These are phyloP conservation scores for Euptelea pleiosperma DNA, from an alignment of 164 flowering plant genomes.

Conservation along the genomic window DNA sequence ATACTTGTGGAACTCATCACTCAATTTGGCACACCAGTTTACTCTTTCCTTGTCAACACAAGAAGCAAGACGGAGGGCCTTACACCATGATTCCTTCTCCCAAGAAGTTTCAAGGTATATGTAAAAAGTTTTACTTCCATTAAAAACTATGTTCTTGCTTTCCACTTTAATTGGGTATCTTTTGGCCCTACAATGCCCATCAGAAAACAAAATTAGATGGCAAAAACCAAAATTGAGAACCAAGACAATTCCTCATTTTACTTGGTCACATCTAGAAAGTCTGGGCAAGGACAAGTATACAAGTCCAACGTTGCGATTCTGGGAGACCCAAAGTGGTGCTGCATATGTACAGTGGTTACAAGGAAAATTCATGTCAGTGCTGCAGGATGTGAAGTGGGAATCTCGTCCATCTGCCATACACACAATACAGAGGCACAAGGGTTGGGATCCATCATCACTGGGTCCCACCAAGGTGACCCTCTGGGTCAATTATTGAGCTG, in stretches of 20 bases:
- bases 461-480: not conserved
- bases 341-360: not conserved
- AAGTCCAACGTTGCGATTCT: not conserved
- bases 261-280: not conserved
- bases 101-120: constrained; percentile 85
- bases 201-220: constrained; percentile 8
- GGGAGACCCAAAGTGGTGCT: not conserved
- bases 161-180: constrained; percentile 80
- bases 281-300: not conserved
- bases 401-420: not conserved
- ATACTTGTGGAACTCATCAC: constrained; percentile 56
- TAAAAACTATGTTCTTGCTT: constrained; percentile 43
- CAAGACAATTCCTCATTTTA: not conserved
- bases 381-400: not conserved
- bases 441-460: not conserved
- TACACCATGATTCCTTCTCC: constrained; percentile 99
- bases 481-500: not conserved
- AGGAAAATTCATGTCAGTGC: too few relatives aligned
- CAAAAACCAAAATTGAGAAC: constrained; percentile 1
- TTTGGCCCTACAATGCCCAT: constrained; percentile 64
- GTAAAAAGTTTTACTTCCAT: constrained; percentile 51
- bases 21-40: constrained; percentile 48
- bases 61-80: constrained; percentile 87
- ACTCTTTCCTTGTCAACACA: constrained; percentile 43
- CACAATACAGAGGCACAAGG: not conserved